Base-by-base conservation (phyloP, 148 eudicot species). In the Camellia granthamiana region DNA sequence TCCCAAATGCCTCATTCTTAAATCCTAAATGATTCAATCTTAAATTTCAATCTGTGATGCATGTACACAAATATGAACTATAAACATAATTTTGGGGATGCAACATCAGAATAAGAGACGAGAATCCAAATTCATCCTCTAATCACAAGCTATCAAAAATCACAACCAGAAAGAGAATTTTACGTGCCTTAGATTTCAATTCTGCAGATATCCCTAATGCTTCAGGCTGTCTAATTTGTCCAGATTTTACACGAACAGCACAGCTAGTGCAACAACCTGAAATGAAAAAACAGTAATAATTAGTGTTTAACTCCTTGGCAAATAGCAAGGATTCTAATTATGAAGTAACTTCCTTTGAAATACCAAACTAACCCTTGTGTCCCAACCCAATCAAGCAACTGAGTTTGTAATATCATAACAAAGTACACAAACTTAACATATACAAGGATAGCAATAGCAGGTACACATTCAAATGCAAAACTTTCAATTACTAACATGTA, bases 191-290 rank as follows among this genome's bases (percentile, higher is more conserved):
- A 49, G 94, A 85, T 84, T 88, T 95, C 80, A 95, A 75, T 82
- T 93, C 98, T 67, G 97, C 91, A 86, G 98, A 95, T 85, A 95
- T 95, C 65, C 98, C 96, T 63, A 93, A 81, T 46, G 98, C 97
- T 85, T 95, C 97, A 69, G 94, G 99, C 83, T 95, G 99, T 82
- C 92, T 91, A 58, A 95, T 85, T 78, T 90, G 61, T 72, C 98
- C 99, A 70, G 97, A 93, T 84, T 95, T 95, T 69, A 95, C 83
- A 69, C 97, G 97, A 65, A 95, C 97, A 70, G 97, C 97, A 87
- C 97, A 95, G 81, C 99, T 95, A 75, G 97, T 93, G 86, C 97
- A 95, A 87, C 99, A 93, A 81, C 99, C 99, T 95, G 93, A 60
- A 80, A 80, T 69, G 74, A 46, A 55, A 61, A 41, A 66, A 72